phyloP scores from a whole-genome alignment of 1,284 basidiomycete species.

The Malassezia vespertilionis region DNA sequence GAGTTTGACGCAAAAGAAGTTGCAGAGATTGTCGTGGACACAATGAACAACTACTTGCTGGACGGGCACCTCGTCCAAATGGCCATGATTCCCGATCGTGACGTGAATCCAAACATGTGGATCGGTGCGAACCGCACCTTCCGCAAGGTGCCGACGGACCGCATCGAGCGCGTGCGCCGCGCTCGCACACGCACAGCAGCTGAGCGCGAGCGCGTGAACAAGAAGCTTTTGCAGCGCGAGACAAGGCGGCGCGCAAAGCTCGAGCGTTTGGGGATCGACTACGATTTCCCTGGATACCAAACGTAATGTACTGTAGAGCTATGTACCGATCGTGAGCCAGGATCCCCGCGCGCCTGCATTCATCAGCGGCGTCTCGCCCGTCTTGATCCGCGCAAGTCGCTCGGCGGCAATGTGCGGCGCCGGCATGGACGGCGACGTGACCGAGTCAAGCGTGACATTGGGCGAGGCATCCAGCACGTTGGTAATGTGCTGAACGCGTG shows the following conservation, averaged over 20 bases:
- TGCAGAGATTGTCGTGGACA: constrained; percentile 88
- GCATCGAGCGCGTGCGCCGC: constrained; percentile 59
- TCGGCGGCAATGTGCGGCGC: not conserved
- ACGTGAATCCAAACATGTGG: constrained; percentile 89
- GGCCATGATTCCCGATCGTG: constrained; percentile 61
- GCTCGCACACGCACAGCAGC: constrained; percentile 66
- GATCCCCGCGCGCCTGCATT: constrained; percentile 79
- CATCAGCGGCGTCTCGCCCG: constrained; percentile 80
- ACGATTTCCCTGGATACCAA: constrained; percentile 62
- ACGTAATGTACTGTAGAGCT: not conserved
- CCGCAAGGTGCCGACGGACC: constrained; percentile 63
- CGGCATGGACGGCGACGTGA: not conserved
- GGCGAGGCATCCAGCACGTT: not conserved
- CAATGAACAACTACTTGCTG: constrained; percentile 97
- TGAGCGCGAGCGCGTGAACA: constrained; percentile 59
- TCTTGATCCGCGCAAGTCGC: constrained; percentile 56
- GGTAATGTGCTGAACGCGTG: not conserved
- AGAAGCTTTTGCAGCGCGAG: constrained; percentile 67
- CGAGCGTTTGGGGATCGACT: constrained; percentile 71
- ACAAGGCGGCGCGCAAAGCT: constrained; percentile 67
- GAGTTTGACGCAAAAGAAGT: constrained; percentile 83
- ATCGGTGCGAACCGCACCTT: constrained; percentile 90
- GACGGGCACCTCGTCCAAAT: constrained; percentile 85
- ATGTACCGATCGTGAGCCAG: constrained; percentile 66
- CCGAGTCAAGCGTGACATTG: not conserved